These are phyloP conservation scores for Colletotrichum scovillei DNA, from an alignment of 2,329 filamentous ascomycete genomes.

Conservation along the genomic window DNA sequence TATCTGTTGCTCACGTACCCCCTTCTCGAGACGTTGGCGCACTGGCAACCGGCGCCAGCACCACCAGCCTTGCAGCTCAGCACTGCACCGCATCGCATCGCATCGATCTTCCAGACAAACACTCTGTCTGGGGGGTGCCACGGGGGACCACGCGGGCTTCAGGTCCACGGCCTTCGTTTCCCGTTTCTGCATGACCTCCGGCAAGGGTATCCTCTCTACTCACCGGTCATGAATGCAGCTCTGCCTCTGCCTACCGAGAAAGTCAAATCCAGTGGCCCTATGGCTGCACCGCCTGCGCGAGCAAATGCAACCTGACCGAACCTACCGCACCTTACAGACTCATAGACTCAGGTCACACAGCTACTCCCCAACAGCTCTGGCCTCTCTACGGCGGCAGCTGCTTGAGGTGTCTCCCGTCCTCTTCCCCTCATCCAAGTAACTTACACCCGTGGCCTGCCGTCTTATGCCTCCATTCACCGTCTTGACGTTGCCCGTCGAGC, in stretches of 20 bases:
- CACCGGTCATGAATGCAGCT: not conserved
- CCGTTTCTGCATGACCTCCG: constrained; percentile 18
- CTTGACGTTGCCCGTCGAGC: not conserved
- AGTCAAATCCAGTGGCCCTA: constrained; percentile 11
- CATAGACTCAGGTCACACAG: not conserved
- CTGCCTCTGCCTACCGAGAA: not conserved
- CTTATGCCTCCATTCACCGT: not conserved
- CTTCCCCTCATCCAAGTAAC: not conserved
- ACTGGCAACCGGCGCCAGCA: not conserved
- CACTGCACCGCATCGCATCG: not conserved
- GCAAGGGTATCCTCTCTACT: constrained; percentile 22
- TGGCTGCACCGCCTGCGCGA: constrained; percentile 2
- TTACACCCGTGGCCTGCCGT: not conserved
- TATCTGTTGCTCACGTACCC: not conserved
- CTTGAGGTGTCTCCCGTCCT: not conserved
- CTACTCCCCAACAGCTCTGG: no score
- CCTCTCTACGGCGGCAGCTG: not conserved
- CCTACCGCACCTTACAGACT: not conserved
- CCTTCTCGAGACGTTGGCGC: not conserved
- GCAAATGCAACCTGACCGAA: constrained; percentile 11
- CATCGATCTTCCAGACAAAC: not conserved
- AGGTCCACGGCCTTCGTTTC: constrained; percentile 13
- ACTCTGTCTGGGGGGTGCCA: not conserved
- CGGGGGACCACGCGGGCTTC: not conserved
- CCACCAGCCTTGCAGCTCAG: not conserved